Percentiles rank a stretch among this genome's conserved stretches.
These are phyloP conservation scores for Stachybotrys echinatus DNA, from an alignment of 2,329 filamentous ascomycete species.

Conservation along the genomic window DNA sequence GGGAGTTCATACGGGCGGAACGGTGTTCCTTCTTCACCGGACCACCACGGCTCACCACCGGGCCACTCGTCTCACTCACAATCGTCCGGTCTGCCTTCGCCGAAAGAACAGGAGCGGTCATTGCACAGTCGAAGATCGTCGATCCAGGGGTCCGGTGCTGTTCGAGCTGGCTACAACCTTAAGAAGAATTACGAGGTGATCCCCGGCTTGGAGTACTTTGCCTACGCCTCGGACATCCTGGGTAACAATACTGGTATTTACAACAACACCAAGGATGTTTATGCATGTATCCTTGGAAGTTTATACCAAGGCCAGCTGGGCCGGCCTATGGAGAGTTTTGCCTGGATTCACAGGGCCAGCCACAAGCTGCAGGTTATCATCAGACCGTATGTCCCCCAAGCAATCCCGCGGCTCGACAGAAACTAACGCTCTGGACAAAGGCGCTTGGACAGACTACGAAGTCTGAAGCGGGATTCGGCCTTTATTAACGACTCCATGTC, in stretches of 20 bases:
- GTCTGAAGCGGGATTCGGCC: constrained; percentile 28
- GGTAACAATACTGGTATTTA: constrained; percentile 75
- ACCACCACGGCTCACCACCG: constrained; percentile 48
- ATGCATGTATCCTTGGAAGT: constrained; percentile 77
- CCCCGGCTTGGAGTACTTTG: constrained; percentile 86
- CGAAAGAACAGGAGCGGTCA: constrained; percentile 43
- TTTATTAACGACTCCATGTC: constrained; percentile 36
- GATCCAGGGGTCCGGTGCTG: constrained; percentile 33
- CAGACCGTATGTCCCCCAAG: constrained; percentile 57
- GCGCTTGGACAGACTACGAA: constrained; percentile 43
- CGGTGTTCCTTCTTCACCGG: constrained; percentile 45
- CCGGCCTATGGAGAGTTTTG: constrained; percentile 78
- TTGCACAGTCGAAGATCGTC: constrained; percentile 46
- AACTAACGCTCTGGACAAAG: constrained; percentile 20
- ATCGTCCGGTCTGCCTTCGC: constrained; percentile 45
- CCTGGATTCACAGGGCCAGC: constrained; percentile 52
- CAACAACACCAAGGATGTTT: constrained; percentile 76
- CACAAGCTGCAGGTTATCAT: constrained; percentile 65
- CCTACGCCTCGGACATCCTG: constrained; percentile 79
- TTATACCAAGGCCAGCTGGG: constrained; percentile 87
- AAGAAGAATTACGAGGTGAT: constrained; percentile 73
- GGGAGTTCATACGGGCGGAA: constrained; percentile 39
- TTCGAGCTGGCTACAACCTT: constrained; percentile 21
- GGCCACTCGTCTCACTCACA: constrained; percentile 38
- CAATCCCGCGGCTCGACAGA: too few relatives aligned